These are phyloP conservation scores for Furcasterigmium sp. DNA, from an alignment of 2,329 filamentous ascomycete genomes.

Conservation along the genomic window DNA sequence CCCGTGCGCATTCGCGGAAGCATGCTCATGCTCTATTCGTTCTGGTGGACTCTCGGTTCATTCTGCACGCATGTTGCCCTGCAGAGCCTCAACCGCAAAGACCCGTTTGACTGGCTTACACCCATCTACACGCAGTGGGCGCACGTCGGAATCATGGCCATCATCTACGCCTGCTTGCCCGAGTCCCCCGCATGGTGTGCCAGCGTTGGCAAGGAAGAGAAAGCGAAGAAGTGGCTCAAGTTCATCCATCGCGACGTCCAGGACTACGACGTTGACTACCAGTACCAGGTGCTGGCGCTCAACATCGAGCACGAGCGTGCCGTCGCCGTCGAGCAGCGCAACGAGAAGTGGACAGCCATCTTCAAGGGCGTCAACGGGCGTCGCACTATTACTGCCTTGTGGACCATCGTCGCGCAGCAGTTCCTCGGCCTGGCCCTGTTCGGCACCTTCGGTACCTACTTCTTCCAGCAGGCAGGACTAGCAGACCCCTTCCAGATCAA, in stretches of 20 bases:
- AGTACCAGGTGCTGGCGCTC: slow-evolving; percentile 15
- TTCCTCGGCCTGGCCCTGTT: slow-evolving; percentile 15
- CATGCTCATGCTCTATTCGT: slow-evolving; percentile 31
- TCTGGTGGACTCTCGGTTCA: slow-evolving; percentile 37
- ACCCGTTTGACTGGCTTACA: slow-evolving; percentile 26
- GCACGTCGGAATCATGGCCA: slow-evolving; percentile 30
- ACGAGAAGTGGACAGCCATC: slow-evolving; percentile 19
- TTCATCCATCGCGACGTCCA: slow-evolving; percentile 16
- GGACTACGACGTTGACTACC: slow-evolving; percentile 19
- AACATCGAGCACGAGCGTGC: slow-evolving; percentile 17
- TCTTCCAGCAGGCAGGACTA: slow-evolving; percentile 26
- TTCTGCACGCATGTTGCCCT: slow-evolving; percentile 35
- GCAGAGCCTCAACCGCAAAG: slow-evolving; percentile 20
- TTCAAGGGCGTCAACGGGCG: slow-evolving; percentile 21
- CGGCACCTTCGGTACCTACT: slow-evolving; percentile 19
- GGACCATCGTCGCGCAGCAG: slow-evolving; percentile 15
- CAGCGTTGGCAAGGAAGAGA: slow-evolving; percentile 8
- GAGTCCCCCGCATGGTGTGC: slow-evolving; percentile 33
- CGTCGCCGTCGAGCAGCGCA: slow-evolving; percentile 14
- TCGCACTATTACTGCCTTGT: slow-evolving; percentile 20
- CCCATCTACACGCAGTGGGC: slow-evolving; percentile 39
- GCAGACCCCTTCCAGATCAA: slow-evolving; percentile 15
- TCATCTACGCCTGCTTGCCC: slow-evolving; percentile 30
- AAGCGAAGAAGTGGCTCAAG: slow-evolving; percentile 12
- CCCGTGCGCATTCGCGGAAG: slow-evolving; percentile 32